phyloP scores from a whole-genome alignment of 1,284 basidiomycete genomes.

The Afroboletus lepidellus region DNA sequence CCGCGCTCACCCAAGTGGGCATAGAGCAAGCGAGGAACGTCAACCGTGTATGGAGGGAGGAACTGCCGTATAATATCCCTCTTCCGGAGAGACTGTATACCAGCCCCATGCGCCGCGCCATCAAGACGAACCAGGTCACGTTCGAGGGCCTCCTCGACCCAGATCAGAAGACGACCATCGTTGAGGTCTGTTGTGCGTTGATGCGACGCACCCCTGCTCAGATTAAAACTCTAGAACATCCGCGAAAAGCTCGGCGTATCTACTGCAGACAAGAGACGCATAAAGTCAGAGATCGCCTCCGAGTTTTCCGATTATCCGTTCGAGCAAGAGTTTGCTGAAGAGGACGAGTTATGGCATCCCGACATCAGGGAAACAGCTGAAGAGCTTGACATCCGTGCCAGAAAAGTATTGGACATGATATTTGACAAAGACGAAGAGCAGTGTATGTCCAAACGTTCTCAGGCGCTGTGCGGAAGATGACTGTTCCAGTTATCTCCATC shows the following conservation, averaged over 20 bases:
- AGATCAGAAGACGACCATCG: conserved; percentile 38
- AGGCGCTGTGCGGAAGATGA: background rate
- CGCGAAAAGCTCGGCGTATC: conserved; percentile 70
- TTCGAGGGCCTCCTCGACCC: conserved; percentile 45
- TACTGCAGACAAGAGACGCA: conserved; percentile 69
- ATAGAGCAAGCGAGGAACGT: conserved; percentile 60
- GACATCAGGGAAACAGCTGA: conserved; percentile 62
- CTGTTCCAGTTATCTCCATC: conserved; percentile 54
- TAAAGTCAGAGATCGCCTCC: conserved; percentile 49
- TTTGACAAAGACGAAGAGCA: conserved; percentile 52
- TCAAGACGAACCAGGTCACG: conserved; percentile 65
- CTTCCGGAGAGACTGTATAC: conserved; percentile 64
- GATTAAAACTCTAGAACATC: conserved; percentile 43
- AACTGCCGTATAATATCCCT: conserved; percentile 53
- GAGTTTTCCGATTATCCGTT: conserved; percentile 66
- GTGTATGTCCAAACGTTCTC: conserved; percentile 39
- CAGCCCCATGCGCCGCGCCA: conserved; percentile 72
- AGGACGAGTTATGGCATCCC: conserved; percentile 68
- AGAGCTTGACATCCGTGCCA: conserved; percentile 55
- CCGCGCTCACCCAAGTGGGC: conserved; percentile 69
- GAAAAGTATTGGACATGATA: conserved; percentile 59
- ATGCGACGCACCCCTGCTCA: background rate
- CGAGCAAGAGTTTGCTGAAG: conserved; percentile 69
- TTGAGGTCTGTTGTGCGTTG: conserved; percentile 44
- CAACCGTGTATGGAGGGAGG: conserved; percentile 57